Evolutionary conservation across 371 early-diverging fungal species (phyloP).

Genomic region (Mortierella sp.): DNA sequence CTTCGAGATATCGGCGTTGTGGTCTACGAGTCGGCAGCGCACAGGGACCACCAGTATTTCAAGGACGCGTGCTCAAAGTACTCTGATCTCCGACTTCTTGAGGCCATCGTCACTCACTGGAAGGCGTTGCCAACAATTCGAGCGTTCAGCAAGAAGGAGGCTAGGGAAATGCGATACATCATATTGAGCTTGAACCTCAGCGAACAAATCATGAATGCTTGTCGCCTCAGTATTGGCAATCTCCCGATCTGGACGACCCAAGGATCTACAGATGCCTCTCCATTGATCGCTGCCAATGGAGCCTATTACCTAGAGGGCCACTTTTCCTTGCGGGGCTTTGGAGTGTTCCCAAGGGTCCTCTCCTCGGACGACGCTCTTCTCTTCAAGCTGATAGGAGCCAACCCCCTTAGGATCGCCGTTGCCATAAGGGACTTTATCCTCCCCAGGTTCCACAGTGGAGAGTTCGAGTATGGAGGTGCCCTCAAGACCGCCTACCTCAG

Average conservation of each 20-base stretch:
- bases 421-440: not conserved
- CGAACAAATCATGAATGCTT: not conserved
- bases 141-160: not conserved
- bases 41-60: slow-evolving; percentile 19
- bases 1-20: not conserved
- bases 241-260: slow-evolving; percentile 28
- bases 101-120: not conserved
- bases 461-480: not conserved
- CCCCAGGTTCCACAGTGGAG: slow-evolving; percentile 10
- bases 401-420: not conserved
- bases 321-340: not conserved
- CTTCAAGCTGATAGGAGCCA: slow-evolving; percentile 18
- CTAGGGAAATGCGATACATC: not conserved
- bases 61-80: no score
- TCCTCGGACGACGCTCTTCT: not conserved
- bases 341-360: slow-evolving; percentile 12
- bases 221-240: not conserved
- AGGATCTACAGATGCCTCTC: no score
- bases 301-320: slow-evolving; percentile 9
- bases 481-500: slow-evolving; percentile 3
- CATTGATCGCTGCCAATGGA: slow-evolving; percentile 16
- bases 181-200: not conserved
- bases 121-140: not conserved
- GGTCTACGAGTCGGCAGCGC: not conserved
- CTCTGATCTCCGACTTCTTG: not conserved